Evolutionary conservation across 2,329 filamentous ascomycete genomes (phyloP).

Genomic region (Sporothrix variecibatus): DNA sequence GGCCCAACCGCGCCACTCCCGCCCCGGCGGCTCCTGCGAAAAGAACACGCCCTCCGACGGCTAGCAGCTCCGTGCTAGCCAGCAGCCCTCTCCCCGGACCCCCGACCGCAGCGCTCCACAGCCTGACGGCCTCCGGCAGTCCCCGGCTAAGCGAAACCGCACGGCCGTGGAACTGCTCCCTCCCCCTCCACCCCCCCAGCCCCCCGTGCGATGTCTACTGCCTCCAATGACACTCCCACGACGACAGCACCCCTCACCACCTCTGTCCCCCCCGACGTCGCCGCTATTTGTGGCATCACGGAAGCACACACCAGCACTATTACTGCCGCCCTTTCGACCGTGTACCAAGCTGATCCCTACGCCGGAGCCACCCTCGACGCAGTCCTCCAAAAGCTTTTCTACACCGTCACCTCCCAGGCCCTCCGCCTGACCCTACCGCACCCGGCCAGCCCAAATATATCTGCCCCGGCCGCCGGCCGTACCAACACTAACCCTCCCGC

Average conservation of each 20-base stretch:
- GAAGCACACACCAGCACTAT: neutral
- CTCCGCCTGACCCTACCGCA: neutral
- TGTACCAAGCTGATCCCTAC: neutral
- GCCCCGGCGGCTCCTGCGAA: too few relatives aligned
- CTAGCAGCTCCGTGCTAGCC: too few relatives aligned
- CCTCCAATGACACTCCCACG: slow-evolving; percentile 30
- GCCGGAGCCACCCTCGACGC: neutral
- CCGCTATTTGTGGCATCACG: neutral
- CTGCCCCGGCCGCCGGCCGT: neutral
- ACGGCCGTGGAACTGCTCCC: too few relatives aligned
- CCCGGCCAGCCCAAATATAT: neutral
- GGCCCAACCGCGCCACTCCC: too few relatives aligned
- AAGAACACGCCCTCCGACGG: too few relatives aligned
- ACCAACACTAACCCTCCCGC: neutral
- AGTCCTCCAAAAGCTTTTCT: neutral
- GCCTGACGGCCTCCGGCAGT: too few relatives aligned
- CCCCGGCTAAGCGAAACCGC: too few relatives aligned
- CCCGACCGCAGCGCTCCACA: too few relatives aligned
- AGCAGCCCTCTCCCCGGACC: too few relatives aligned
- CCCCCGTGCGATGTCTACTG: too few relatives aligned
- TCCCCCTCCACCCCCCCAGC: too few relatives aligned
- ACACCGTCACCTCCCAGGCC: neutral
- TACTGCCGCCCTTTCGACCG: neutral
- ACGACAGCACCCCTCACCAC: neutral
- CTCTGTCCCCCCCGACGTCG: neutral